Percentiles rank a stretch among this genome's conserved stretches.
Evolutionary conservation across 768 basidiomycete genomes (phyloP).

Genomic region (Mycena chlorophos): DNA sequence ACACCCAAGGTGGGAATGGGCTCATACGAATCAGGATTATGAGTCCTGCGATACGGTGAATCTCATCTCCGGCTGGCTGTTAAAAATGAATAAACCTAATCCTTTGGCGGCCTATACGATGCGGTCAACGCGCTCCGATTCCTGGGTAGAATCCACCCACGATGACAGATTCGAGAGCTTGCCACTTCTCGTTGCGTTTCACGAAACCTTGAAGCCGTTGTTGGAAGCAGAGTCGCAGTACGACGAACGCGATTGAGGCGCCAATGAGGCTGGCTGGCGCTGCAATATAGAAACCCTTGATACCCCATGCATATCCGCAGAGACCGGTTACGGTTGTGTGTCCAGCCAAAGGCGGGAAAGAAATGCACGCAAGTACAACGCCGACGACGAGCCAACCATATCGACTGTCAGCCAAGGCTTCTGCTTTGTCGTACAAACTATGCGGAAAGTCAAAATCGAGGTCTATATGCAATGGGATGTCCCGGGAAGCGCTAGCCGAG

Average conservation of each 20-base stretch:
- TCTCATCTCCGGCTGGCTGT: too few relatives aligned
- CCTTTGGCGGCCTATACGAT: constrained; percentile 63
- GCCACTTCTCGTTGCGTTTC: constrained; percentile 67
- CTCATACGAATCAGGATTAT: constrained; percentile 78
- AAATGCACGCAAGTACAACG: constrained; percentile 42
- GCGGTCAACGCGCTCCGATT: constrained; percentile 3
- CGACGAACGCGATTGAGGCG: constrained; percentile 59
- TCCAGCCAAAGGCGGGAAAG: constrained; percentile 64
- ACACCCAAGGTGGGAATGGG: constrained; percentile 86
- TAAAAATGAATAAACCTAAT: constrained; percentile 78
- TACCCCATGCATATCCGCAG: constrained; percentile 82
- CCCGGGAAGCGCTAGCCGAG: too few relatives aligned
- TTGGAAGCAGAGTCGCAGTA: constrained; percentile 60
- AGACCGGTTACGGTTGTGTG: constrained; percentile 67
- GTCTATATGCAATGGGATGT: too few relatives aligned
- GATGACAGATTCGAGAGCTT: constrained; percentile 72
- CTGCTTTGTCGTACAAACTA: constrained; percentile 63
- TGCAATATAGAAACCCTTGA: constrained; percentile 72
- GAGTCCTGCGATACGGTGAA: too few relatives aligned
- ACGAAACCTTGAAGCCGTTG: constrained; percentile 60
- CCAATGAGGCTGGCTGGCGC: constrained; percentile 62
- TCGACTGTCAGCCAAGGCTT: constrained; percentile 54
- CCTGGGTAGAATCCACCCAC: constrained; percentile 42
- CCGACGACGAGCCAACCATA: constrained; percentile 65
- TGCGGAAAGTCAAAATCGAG: too few relatives aligned